Percentiles rank a stretch among this genome's conserved stretches.
Conservation (phyloP, 192 early-diverging fungal species). For the Coemansia sp. region DNA sequence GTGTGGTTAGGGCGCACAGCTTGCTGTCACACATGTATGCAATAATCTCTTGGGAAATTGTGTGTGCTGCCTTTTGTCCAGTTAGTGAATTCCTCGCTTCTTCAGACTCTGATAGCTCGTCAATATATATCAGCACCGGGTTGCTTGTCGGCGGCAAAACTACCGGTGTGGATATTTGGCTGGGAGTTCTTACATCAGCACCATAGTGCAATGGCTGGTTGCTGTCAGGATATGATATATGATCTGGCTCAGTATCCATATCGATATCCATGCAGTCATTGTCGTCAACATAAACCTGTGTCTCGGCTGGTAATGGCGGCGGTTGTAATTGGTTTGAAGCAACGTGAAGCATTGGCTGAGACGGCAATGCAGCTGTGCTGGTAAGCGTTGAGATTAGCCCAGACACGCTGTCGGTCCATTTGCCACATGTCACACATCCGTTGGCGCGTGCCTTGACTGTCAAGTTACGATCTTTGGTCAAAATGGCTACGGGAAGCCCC, state of each 20-base stretch:
- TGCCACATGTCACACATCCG: constrained; percentile 38
- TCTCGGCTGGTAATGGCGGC: not conserved
- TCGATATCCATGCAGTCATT: constrained; percentile 22
- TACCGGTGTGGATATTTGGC: not conserved
- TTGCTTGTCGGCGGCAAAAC: not conserved
- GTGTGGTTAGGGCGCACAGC: constrained; percentile 22
- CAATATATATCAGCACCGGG: constrained; percentile 31
- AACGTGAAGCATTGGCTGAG: not conserved
- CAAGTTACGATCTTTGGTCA: constrained; percentile 41
- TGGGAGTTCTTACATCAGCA: not conserved
- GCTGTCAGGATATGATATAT: not conserved
- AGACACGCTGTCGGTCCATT: constrained; percentile 10
- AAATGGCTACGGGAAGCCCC: constrained; percentile 33
- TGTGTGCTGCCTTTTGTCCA: constrained; percentile 13
- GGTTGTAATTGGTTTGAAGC: not conserved
- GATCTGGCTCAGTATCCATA: constrained; percentile 5
- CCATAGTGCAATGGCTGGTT: not conserved
- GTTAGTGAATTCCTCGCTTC: not conserved
- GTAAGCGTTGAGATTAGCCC: constrained; percentile 23
- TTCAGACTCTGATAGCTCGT: constrained; percentile 14
- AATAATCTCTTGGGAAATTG: constrained; percentile 25
- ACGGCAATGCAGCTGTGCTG: not conserved
- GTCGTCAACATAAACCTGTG: not conserved
- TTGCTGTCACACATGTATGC: constrained; percentile 12
- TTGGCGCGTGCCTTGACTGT: constrained; percentile 40